These are phyloP conservation scores for Plasmodium fragile DNA, from an alignment of 169 alveolate genomes.

Conservation along the genomic window DNA sequence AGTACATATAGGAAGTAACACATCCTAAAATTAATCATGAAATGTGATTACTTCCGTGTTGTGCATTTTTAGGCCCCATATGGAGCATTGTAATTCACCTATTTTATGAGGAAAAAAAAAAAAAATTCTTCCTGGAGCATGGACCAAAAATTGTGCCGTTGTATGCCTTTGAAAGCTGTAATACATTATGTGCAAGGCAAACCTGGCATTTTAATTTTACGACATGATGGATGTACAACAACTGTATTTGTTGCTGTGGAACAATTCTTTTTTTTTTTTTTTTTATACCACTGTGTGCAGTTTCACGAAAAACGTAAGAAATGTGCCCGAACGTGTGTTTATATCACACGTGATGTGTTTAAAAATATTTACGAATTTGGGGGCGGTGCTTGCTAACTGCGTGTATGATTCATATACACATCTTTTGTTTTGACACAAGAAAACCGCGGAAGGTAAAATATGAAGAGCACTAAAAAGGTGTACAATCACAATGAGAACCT, in stretches of 20 bases:
- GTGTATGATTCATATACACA: not conserved
- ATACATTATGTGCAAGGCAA: not conserved
- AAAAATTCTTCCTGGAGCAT: not conserved
- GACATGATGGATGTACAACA: not conserved
- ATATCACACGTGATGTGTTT: not conserved
- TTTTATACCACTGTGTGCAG: not conserved
- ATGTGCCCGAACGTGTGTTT: not conserved
- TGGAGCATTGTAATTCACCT: not conserved
- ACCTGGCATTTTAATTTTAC: not conserved
- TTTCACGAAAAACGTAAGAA: not conserved
- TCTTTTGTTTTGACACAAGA: not conserved
- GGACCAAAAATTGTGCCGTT: not conserved
- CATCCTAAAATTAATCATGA: not conserved
- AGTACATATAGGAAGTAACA: not conserved
- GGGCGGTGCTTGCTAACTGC: not conserved
- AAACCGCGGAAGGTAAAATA: not conserved
- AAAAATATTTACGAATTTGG: not conserved
- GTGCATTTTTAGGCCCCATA: not conserved
- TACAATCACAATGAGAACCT: not conserved
- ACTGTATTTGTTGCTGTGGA: not conserved
- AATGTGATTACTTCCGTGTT: not conserved
- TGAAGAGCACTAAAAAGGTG: not conserved
- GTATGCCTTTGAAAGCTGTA: not conserved
- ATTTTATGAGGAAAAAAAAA: not conserved
- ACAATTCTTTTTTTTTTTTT: not conserved